A percentile compares a stretch with the other conserved stretches of the same genome.
These are phyloP conservation scores for Pythium monospermum DNA, from an alignment of 352 stramenopile genomes.

Conservation along the genomic window DNA sequence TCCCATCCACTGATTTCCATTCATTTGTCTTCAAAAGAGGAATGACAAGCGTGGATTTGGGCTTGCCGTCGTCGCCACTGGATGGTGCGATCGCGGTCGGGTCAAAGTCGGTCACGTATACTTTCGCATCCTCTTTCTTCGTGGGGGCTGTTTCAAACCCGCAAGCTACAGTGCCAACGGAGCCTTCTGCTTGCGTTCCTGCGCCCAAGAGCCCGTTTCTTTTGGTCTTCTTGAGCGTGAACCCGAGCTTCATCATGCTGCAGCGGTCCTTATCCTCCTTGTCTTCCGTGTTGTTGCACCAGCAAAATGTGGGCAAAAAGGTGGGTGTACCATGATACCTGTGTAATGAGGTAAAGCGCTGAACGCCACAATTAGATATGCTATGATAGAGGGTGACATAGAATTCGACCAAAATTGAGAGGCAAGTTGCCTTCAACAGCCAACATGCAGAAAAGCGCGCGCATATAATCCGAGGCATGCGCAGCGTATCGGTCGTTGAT, in stretches of 20 bases:
- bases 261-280: too few relatives aligned
- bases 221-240: constrained; percentile 74
- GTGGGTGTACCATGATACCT: too few relatives aligned
- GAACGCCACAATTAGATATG: too few relatives aligned
- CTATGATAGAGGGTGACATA: too few relatives aligned
- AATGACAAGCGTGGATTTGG: constrained; percentile 51
- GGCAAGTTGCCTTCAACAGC: too few relatives aligned
- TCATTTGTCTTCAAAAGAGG: constrained; percentile 59
- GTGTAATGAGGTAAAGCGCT: too few relatives aligned
- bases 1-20: constrained; percentile 23
- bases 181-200: background rate
- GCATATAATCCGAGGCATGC: too few relatives aligned
- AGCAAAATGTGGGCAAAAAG: too few relatives aligned
- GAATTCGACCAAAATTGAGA: too few relatives aligned
- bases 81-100: constrained; percentile 27
- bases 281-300: too few relatives aligned
- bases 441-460: too few relatives aligned
- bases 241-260: constrained; percentile 73
- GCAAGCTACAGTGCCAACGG: constrained; percentile 7
- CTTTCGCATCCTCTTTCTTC: constrained; percentile 23
- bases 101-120: constrained; percentile 78
- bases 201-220: constrained; percentile 24
- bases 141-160: constrained; percentile 19
- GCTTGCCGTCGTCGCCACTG: constrained; percentile 24
- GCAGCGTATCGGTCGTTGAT: too few relatives aligned